Evolutionary conservation across 495 filamentous ascomycete genomes (phyloP).

Genomic region (Pyrenopolyporus hunteri): DNA sequence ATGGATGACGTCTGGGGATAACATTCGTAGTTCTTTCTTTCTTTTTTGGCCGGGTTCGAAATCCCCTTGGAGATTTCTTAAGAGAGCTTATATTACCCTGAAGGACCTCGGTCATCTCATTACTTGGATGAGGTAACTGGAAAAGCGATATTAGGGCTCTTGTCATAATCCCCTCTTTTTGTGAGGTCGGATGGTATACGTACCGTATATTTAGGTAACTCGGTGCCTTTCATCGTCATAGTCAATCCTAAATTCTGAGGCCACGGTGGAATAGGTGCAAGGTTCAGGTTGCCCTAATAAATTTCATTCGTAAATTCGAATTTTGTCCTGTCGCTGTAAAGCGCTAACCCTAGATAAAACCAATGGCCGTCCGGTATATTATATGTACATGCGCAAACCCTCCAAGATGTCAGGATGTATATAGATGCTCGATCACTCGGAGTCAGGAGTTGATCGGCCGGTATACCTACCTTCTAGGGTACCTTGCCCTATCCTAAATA

Average conservation of each 20-base stretch:
- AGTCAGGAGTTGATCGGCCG: not conserved
- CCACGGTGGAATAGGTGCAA: not conserved
- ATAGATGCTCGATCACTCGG: not conserved
- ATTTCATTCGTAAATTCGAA: constrained; percentile 12
- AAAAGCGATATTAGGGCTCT: constrained; percentile 4
- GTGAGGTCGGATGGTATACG: not conserved
- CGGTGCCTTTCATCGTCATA: constrained; percentile 24
- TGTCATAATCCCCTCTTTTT: not conserved
- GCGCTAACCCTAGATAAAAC: not conserved
- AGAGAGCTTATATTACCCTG: not conserved
- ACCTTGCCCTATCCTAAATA: too few species aligned
- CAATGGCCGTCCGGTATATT: not conserved
- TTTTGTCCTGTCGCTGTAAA: constrained; percentile 18
- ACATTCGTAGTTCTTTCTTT: constrained; percentile 13
- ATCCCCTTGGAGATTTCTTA: constrained; percentile 16
- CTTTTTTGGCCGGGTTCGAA: constrained; percentile 14
- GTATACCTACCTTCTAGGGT: too few species aligned
- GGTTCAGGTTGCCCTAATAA: not conserved
- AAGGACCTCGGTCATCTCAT: not conserved
- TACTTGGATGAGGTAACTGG: not conserved
- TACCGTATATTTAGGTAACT: constrained; percentile 14
- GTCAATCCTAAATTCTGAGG: constrained; percentile 27
- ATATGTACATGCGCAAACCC: not conserved
- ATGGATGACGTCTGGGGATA: not conserved
- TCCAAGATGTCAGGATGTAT: too few species aligned